phyloP scores from a whole-genome alignment of 2,329 filamentous ascomycete species.

The Tolypocladium pustulatum region DNA sequence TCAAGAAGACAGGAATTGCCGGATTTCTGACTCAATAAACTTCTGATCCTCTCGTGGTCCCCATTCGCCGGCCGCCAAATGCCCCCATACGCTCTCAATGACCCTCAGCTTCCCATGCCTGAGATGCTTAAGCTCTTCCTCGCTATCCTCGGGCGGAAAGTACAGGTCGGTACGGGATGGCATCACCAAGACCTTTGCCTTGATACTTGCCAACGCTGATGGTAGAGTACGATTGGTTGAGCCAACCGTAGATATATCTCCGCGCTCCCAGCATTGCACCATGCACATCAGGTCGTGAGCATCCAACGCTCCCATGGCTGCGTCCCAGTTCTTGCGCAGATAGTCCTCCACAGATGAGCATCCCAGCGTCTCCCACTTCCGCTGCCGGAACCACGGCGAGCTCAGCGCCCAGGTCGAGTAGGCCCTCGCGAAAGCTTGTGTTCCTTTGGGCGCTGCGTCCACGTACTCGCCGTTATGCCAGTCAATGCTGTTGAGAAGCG shows the following conservation, averaged over 20 bases:
- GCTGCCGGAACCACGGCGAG: slow-evolving; percentile 4
- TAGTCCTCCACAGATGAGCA: slow-evolving; percentile 1
- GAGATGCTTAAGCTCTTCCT: background rate
- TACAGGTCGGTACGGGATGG: background rate
- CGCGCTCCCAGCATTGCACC: background rate
- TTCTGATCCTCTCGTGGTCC: background rate
- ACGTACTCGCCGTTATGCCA: background rate
- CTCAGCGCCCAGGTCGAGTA: slow-evolving; percentile 2
- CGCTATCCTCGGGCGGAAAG: background rate
- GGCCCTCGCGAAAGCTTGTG: slow-evolving; percentile 2
- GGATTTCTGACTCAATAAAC: background rate
- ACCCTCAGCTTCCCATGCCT: background rate
- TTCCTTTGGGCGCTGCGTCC: background rate
- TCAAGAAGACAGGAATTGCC: background rate
- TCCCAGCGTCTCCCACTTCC: slow-evolving; percentile 4
- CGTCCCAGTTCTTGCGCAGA: background rate
- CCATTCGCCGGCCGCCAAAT: background rate
- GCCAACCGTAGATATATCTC: background rate
- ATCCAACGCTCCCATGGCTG: background rate
- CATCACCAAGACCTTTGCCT: background rate
- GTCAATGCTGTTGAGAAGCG: slow-evolving; percentile 5
- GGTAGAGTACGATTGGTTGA: background rate
- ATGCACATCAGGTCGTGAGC: background rate
- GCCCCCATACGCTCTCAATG: background rate
- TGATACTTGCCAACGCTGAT: background rate